Evolutionary conservation across 2,329 filamentous ascomycete species (phyloP), one percentile per base, ranked within the genome.

Genomic region (Camptophora hylomeconis): DNA sequence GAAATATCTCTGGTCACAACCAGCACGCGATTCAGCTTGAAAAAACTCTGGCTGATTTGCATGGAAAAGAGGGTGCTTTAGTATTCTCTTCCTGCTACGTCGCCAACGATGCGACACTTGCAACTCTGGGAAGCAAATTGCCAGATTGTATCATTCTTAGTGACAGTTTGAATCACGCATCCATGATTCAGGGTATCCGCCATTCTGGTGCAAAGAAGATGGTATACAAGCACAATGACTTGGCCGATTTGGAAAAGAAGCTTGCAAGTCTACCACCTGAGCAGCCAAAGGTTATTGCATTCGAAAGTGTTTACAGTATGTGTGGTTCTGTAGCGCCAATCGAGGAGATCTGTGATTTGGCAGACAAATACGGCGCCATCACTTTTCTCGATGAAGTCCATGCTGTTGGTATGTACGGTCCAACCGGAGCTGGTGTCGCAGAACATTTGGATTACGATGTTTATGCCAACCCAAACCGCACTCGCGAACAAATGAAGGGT

Each of bases 221-320:
- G 57, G 87, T 98, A 15, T 98, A 95, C 71, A 92, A 92, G 62
- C 89, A 98, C 62, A 98, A 98, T 49, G 86, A 98, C 48, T 58
- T 95, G n/a, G 74, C 68, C 22, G 89, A 98, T 47, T 65, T 98
- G 10, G 89, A 98, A 62, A 73, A 73, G 28, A 95, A 98, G 60
- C 67, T 98, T 41, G 84, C 86, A 3, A 80, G 84, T 8, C 68
- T 98, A 22, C 84, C 87, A 1, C 61, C 80, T 1, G 69, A 89
- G 36, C 72, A 81, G 19, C 89, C 89, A 33, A 98, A 98, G 65
- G 93, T 98, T 42, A 98, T 98, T 42, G 89, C 89, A 2, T 98
- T 95, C 42, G 89, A 98, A 60, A 93, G 84, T 17, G 89, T 98
- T 3, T 98, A 98, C 62, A 93, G 84, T 63, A 98, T 98, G 89